A percentile compares a stretch with the other conserved stretches of the same genome.
Evolutionary conservation across 2,329 filamentous ascomycete genomes (phyloP).

Genomic region (Arthroderma sp.): DNA sequence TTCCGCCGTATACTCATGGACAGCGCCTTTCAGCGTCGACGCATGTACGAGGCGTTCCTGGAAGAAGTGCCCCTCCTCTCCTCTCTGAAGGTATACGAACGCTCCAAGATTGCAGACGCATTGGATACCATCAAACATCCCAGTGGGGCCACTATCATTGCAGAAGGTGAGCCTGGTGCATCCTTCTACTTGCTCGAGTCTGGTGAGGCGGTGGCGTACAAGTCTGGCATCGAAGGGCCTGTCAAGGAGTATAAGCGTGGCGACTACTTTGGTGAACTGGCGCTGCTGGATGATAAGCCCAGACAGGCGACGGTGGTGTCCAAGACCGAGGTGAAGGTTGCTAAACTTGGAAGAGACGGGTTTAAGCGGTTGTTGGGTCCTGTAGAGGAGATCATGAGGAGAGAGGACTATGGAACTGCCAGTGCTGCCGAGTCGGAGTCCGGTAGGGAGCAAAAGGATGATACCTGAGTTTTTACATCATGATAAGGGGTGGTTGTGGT

Average conservation of each 20-base stretch:
- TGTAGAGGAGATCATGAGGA: slow-evolving; percentile 86
- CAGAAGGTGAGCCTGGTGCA: slow-evolving; percentile 79
- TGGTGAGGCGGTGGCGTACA: slow-evolving; percentile 78
- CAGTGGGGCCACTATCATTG: slow-evolving; percentile 70
- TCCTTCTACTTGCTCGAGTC: slow-evolving; percentile 84
- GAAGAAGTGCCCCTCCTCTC: slow-evolving; percentile 82
- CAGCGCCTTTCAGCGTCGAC: slow-evolving; percentile 85
- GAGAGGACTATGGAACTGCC: slow-evolving; percentile 35
- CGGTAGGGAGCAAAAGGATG: background rate
- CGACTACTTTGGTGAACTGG: slow-evolving; percentile 94
- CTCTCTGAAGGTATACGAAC: slow-evolving; percentile 78
- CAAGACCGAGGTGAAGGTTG: slow-evolving; percentile 80
- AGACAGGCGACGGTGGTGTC: slow-evolving; percentile 81
- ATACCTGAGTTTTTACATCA: background rate
- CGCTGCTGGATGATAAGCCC: slow-evolving; percentile 83
- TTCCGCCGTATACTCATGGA: slow-evolving; percentile 98
- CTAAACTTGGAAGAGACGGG: slow-evolving; percentile 79
- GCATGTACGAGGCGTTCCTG: slow-evolving; percentile 95
- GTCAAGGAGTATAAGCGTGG: slow-evolving; percentile 80
- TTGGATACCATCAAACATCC: slow-evolving; percentile 82
- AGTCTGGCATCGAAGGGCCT: slow-evolving; percentile 54
- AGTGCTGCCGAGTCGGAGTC: background rate
- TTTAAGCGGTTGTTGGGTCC: slow-evolving; percentile 89
- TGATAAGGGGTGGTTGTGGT: background rate
- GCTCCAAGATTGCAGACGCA: slow-evolving; percentile 93